Evolutionary conservation across 805 yeast genomes (phyloP).

Genomic region (Wickerhamomyces alni): DNA sequence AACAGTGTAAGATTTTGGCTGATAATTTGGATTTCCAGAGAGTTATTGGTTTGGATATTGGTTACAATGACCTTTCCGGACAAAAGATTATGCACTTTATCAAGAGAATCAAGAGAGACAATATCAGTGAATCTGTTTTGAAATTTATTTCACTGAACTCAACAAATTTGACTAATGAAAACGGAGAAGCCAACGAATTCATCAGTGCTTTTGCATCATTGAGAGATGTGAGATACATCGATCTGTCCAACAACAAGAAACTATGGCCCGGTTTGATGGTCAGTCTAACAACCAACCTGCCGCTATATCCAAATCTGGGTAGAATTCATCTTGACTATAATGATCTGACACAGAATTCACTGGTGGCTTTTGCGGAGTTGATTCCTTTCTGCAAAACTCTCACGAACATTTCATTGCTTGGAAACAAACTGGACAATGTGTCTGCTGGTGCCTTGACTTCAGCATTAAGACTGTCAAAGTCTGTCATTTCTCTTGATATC

Average conservation of each 20-base stretch:
- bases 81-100: conserved; percentile 23
- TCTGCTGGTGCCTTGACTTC: conserved; percentile 61
- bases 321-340: conserved; percentile 72
- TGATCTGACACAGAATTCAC: conserved; percentile 45
- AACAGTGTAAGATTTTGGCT: conserved; percentile 54
- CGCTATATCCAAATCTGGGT: conserved; percentile 57
- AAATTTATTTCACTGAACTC: conserved; percentile 57
- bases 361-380: conserved; percentile 63
- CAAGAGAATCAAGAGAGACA: conserved; percentile 20
- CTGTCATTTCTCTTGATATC: conserved; percentile 61
- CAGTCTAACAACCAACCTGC: conserved; percentile 54
- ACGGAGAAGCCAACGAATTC: conserved; percentile 29
- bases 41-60: conserved; percentile 72
- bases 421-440: conserved; percentile 56
- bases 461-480: conserved; percentile 55
- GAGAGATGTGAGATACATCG: conserved; percentile 62
- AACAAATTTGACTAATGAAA: conserved; percentile 43
- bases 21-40: conserved; percentile 45
- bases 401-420: conserved; percentile 61
- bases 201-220: conserved; percentile 45
- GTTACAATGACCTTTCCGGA: conserved; percentile 63
- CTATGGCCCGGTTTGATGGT: conserved; percentile 56
- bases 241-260: conserved; percentile 68
- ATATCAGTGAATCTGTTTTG: conserved; percentile 24
- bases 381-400: conserved; percentile 64